Evolutionary conservation across 805 yeast species (phyloP), one percentile per base, ranked within the genome.

Genomic region (Yamadazyma olivae): DNA sequence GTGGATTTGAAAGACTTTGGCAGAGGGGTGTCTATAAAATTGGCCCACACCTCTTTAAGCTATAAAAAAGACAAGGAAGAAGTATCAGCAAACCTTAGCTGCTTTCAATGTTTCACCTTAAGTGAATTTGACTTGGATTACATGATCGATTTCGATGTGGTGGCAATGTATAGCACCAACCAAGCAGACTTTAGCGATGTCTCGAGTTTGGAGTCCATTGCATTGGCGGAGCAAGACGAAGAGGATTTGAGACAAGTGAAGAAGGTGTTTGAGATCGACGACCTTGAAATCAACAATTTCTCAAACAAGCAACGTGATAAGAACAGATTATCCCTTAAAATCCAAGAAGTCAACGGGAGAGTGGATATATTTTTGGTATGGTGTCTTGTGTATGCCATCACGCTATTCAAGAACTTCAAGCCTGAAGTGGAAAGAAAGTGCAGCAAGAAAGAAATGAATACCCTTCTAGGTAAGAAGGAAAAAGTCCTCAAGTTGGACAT

Each of bases 331-430:
- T 32, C 40, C 6, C 47, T 67, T 18, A 36, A 42, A 7, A 46
- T 65, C 4, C 68, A 70, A 1, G 69, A 62, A 35, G 33, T 65
- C 3, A 68, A 66, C 27, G 69, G 64, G 4, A 46, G 70, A 6
- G 33, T 61, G 6, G 71, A 67, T 43, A 57, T 60, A 27, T 67
- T 67, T 40, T 55, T 68, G 32, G 50, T 63, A 4, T 68, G 73
- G 72, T 67, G 72, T 44, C 38, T 50, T 4, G 44, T 65, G 25
- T 68, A 68, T 39, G 72, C 71, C 6, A 36, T 41, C n/a, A 55
- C 61, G 1, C 47, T 67, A 35, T 29, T 67, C 6, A 45, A 55
- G 32, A 48, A 48, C 32, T 61, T 63, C 39, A 54, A 60, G 2
- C 72, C 72, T 1, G 55, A 56, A 3, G 56, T 57, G 2, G 45